Evolutionary conservation across 805 yeast genomes (phyloP).

Genomic region (Hanseniaspora singularis): DNA sequence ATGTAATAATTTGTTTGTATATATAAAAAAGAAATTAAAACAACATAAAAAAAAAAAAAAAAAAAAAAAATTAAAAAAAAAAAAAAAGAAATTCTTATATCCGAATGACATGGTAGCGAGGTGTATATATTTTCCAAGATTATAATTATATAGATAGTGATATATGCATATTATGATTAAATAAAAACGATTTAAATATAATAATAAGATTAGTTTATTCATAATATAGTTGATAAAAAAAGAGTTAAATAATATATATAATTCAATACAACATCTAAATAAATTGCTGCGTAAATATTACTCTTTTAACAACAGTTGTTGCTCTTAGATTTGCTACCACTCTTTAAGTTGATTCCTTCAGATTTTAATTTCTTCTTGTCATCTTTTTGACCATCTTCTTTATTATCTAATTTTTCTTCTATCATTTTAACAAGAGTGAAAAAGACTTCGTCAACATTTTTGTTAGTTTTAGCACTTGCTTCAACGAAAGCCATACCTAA

Average conservation of each 20-base stretch:
- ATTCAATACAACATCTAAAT: background rate
- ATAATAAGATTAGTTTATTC: too few species aligned
- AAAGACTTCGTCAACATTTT: slow-evolving; percentile 84
- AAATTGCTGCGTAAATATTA: too few species aligned
- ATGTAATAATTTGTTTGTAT: too few species aligned
- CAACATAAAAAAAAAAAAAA: too few species aligned
- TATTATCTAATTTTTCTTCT: slow-evolving; percentile 50
- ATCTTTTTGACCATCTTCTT: background rate
- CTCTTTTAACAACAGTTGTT: slow-evolving; percentile 1
- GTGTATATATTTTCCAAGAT: too few species aligned
- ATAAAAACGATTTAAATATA: too few species aligned
- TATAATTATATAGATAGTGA: too few species aligned
- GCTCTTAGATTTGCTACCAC: slow-evolving; percentile 4
- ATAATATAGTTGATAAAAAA: background rate
- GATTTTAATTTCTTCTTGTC: slow-evolving; percentile 4
- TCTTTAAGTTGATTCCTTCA: slow-evolving; percentile 9
- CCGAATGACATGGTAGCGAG: too few species aligned
- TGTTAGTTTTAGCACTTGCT: slow-evolving; percentile 89
- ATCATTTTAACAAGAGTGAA: slow-evolving; percentile 77
- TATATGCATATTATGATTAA: too few species aligned
- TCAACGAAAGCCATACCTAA: slow-evolving; percentile 85
- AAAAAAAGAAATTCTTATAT: slow-evolving; percentile 1
- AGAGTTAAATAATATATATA: background rate
- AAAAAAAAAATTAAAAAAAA: too few species aligned
- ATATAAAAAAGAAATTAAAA: too few species aligned